A percentile compares a stretch with the other conserved stretches of the same genome.
phyloP scores from a whole-genome alignment of 73 alveolate genomes.

The Symbiodinium natans region DNA sequence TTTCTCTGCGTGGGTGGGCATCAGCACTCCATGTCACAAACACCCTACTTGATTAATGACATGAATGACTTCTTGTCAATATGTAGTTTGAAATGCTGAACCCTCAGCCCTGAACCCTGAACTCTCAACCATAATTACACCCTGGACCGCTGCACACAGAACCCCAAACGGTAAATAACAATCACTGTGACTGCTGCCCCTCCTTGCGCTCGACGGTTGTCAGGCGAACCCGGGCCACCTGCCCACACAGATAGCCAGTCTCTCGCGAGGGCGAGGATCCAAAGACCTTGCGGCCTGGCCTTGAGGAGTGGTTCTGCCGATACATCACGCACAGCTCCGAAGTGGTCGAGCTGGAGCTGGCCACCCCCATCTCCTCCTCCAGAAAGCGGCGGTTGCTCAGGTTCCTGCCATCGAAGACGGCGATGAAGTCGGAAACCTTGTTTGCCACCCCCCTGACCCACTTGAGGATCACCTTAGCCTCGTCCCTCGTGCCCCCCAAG shows the following conservation, averaged over 20 bases:
- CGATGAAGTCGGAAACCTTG: background rate
- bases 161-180: no score
- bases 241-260: background rate
- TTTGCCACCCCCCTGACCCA: background rate
- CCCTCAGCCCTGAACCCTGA: no score
- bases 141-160: no score
- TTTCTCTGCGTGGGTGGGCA: no score
- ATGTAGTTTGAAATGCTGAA: no score
- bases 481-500: background rate
- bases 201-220: background rate
- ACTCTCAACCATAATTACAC: no score
- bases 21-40: no score
- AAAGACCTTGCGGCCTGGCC: constrained; percentile 2
- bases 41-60: no score
- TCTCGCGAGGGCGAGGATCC: background rate
- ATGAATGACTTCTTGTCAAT: no score
- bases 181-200: no score
- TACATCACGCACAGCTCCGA: background rate
- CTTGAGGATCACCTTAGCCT: background rate
- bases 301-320: background rate
- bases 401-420: background rate
- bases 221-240: constrained; percentile 20
- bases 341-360: background rate
- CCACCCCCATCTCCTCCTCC: background rate
- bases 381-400: background rate